Evolutionary conservation across 2,329 filamentous ascomycete species (phyloP).

Genomic region (Phialocephala sp.): DNA sequence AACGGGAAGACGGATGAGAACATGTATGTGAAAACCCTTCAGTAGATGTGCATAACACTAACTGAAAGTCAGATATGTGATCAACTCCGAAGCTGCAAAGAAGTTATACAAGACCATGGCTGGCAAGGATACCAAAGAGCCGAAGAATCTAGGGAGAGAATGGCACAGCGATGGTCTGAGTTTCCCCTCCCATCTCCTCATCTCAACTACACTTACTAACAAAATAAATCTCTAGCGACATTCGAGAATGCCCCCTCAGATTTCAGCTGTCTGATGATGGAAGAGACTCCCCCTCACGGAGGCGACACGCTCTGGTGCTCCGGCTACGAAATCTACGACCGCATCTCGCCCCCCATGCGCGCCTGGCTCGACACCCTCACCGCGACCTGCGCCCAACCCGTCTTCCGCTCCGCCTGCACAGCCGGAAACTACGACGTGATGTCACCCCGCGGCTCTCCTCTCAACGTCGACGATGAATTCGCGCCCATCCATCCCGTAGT

Average conservation of each 20-base stretch:
- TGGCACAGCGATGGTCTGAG: slow-evolving; percentile 46
- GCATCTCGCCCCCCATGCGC: slow-evolving; percentile 60
- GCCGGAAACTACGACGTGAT: slow-evolving; percentile 51
- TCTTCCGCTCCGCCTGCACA: slow-evolving; percentile 54
- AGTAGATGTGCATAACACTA: not conserved
- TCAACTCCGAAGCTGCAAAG: slow-evolving; percentile 60
- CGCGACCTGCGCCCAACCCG: slow-evolving; percentile 55
- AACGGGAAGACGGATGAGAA: slow-evolving; percentile 46
- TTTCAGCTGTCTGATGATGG: slow-evolving; percentile 53
- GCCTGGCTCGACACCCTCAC: slow-evolving; percentile 63
- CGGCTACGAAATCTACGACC: slow-evolving; percentile 63
- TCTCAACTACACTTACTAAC: slow-evolving; percentile 25
- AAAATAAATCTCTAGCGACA: slow-evolving; percentile 36
- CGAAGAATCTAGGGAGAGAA: slow-evolving; percentile 43
- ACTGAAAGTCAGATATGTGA: slow-evolving; percentile 47
- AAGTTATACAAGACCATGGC: slow-evolving; percentile 53
- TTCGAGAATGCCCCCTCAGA: slow-evolving; percentile 54
- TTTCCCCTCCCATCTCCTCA: not conserved
- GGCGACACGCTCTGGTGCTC: slow-evolving; percentile 69
- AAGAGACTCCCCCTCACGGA: slow-evolving; percentile 51
- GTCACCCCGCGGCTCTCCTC: slow-evolving; percentile 52
- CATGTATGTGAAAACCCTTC: slow-evolving; percentile 39
- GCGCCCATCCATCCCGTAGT: slow-evolving; percentile 49
- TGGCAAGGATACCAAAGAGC: slow-evolving; percentile 38
- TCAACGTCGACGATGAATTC: slow-evolving; percentile 53